phyloP scores from a whole-genome alignment of 495 filamentous ascomycete genomes.

The Hypoxylon rickii region DNA sequence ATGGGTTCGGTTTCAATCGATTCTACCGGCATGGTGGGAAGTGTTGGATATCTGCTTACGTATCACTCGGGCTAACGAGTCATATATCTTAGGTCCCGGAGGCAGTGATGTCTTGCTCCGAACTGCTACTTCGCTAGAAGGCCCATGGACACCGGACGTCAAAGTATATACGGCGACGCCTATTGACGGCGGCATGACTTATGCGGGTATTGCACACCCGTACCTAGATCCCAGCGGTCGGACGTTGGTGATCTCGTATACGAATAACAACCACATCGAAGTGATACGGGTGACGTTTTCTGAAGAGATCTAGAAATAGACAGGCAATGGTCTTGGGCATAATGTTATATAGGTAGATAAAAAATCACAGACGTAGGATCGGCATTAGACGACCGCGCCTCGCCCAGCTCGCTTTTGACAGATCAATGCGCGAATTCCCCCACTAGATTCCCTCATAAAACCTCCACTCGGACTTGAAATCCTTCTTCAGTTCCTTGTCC shows the following conservation, averaged over 20 bases:
- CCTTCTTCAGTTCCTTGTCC: conserved; percentile 35
- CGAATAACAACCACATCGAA: conserved; percentile 45
- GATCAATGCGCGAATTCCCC: not conserved
- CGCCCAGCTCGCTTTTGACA: too few species aligned
- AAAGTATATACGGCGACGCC: conserved; percentile 38
- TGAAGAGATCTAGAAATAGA: not conserved
- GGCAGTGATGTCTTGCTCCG: conserved; percentile 31
- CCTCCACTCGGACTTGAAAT: conserved; percentile 41
- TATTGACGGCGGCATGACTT: conserved; percentile 37
- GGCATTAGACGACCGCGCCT: too few species aligned
- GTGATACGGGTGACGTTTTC: conserved; percentile 32
- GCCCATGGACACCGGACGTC: conserved; percentile 43
- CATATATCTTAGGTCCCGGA: conserved; percentile 2
- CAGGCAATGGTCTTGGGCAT: too few species aligned
- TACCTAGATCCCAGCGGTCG: conserved; percentile 38
- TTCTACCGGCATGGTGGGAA: too few species aligned
- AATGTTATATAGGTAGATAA: too few species aligned
- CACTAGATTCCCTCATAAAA: conserved; percentile 35
- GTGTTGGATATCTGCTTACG: not conserved
- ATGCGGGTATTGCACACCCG: conserved; percentile 42
- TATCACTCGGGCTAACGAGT: not conserved
- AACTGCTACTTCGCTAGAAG: conserved; percentile 37
- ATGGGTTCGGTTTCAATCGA: too few species aligned
- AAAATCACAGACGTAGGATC: too few species aligned
- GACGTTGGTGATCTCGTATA: conserved; percentile 39